phyloP scores from a whole-genome alignment of 257 asterid species.

The Solanum microdontum region DNA sequence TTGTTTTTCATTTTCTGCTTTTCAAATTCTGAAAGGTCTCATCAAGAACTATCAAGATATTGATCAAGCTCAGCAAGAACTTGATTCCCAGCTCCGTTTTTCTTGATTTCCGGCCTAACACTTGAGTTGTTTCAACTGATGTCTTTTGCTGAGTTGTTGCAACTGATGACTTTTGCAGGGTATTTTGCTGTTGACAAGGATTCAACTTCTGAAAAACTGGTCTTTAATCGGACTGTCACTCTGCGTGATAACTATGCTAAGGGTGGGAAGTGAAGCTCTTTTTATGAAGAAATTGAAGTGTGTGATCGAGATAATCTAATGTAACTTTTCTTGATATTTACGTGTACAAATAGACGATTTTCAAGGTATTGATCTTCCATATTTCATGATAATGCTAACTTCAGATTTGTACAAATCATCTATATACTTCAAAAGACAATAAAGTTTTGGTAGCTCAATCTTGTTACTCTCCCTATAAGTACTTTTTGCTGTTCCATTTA shows the following conservation, averaged over 20 bases:
- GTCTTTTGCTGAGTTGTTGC: not conserved
- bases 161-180: constrained; percentile 23
- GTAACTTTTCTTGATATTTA: not conserved
- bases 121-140: not conserved
- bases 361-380: not conserved
- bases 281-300: not conserved
- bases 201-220: constrained; percentile 51
- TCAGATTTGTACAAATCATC: not conserved
- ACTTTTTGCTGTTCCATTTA: not conserved
- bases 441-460: not conserved
- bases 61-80: not conserved
- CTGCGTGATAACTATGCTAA: constrained; percentile 54
- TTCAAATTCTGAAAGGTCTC: not conserved
- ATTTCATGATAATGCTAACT: not conserved
- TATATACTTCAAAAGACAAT: not conserved
- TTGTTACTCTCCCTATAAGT: not conserved
- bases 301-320: not conserved
- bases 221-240: constrained; percentile 68
- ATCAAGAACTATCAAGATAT: not conserved
- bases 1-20: not conserved
- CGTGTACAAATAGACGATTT: not conserved
- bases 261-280: constrained; percentile 37
- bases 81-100: not conserved
- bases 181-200: constrained; percentile 65
- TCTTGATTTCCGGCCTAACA: not conserved